Evolutionary conservation across 164 flowering plant genomes (phyloP), one percentile per base, ranked within the genome.

Genomic region (Liquidambar formosana): DNA sequence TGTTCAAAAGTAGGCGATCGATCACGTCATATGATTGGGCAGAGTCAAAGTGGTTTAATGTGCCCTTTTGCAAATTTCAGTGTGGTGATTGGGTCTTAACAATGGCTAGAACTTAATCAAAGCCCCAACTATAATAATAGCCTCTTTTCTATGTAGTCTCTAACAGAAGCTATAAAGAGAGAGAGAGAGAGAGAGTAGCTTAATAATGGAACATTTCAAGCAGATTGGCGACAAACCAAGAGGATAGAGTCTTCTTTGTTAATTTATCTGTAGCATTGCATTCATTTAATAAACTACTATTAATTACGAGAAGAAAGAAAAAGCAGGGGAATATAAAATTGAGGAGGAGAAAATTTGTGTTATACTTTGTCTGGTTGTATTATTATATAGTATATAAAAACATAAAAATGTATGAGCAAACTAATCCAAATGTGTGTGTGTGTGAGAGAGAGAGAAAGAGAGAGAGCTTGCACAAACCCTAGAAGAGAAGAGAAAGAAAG

Each of bases 401-500:
- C 6, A 60, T 49, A 46, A 52, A 18, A 44, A 70, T 26, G 49
- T 22, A 47, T 63, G 47, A 69, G 12, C 62, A n/a, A 79, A 77
- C 83, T 77, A 82, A 79, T 77, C 83, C 81, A 77, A 77, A 70
- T 54, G 22, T n/a, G 56, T 62, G 48, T 63, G 69, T 27, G 47
- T 58, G 65, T 63, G 72, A 70, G 61, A 67, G 58, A 41, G 26
- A 58, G 66, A 58, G 33, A 49, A 57, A 57, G 56, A 61, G 63
- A 61, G 62, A 61, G 73, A 60, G 67, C 48, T 53, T 66, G 58
- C 13, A 73, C 16, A 75, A 79, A 74, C 80, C 77, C 80, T 75
- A 78, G 70, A 67, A 64, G 65, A 68, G 69, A 66, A 33, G 6
- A 2, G 69, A 76, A 73, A 63, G 21, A 8, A 56, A 0, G 69